Base-by-base conservation (phyloP, 305 asterid genomes). In the Fraxinus albicans region DNA sequence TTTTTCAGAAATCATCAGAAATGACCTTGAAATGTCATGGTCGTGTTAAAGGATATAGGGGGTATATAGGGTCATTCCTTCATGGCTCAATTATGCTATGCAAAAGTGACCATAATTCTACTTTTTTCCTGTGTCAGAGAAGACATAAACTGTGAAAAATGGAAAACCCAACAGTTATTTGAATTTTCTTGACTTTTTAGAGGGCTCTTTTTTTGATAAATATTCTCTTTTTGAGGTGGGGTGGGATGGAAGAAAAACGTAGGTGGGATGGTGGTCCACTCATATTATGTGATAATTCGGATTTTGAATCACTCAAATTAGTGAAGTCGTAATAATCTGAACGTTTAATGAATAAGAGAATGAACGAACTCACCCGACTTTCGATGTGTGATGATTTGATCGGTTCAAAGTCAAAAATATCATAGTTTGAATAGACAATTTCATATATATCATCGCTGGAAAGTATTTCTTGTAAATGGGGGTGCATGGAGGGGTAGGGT, bases 1-100 rank as follows among this genome's bases (percentile, higher is more conserved):
- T 88, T 83, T 81, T 77, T 81, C 95, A 87, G 90, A 82, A 79
- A 85, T 82, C 91, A 87, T 91, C 97, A 15, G 88, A 84, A 86
- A 76, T 91, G 91, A 94, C 96, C 97, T 83, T 86, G 92, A 86
- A 40, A 78, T 80, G 95, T 93, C 91, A 58, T 77, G 77, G 90
- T 91, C 92, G 85, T 35, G 73, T 19, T 9, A 81, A 85, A 47
- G 38, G 27, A 12, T 78, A 27, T 83, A 82, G 86, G 95, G 94
- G 94, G 90, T 79, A 83, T 82, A 21, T 58, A 8, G 44, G 78
- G 91, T 50, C 88, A 84, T 84, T 86, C 76, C 76, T 13, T 70
- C 13, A 67, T 85, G 60, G 33, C 35, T 84, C 42, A 81, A 84
- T 77, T 75, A 82, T 88, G 80, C 44, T 76, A 77, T 83, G 77